Evolutionary conservation across 208 protist species (phyloP), one percentile per base, ranked within the genome.

Genomic region (Wallacemonas collosoma): DNA sequence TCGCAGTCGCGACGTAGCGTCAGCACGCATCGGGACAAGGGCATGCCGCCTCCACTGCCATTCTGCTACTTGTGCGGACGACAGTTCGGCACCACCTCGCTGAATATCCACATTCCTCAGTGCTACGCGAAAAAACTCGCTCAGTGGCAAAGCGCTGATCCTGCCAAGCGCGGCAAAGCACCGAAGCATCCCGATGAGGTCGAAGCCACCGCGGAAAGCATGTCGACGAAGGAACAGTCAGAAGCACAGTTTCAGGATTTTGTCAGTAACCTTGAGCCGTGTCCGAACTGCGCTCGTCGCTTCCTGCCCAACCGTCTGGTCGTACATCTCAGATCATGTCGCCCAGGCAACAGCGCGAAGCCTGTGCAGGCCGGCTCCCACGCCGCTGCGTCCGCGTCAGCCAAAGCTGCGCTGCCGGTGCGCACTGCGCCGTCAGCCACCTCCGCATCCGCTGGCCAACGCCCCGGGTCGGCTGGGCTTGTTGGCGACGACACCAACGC

Each of bases 281-380:
- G 95, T 76, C 91, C 91, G 2, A 93, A 98, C 80, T 98, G 95
- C 74, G 82, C 78, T 26, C 66, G 95, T 15, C 90, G 80, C 60
- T 98, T 98, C 62, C 73, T 97, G 51, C 79, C 95, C 9, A 93
- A 98, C 47, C 87, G 94, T 26, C 84, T 98, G 39, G 77, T 87
- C 0, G 89, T 98, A 17, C 95, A 98, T 58, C 76, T 97, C 41
- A 81, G 85, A 26, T 96, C 91, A 4, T 98, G 93, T 68, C 93
- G 91, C n/a, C 85, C 87, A 6, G 92, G 89, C 14, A 87, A 82
- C 54, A 53, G 82, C 14, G 72, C 87, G 12, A 89, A 82, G 67
- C 67, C 81, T 15, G 57, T 77, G 2, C 69, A 74, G 2, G 57
- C 71, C 12, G 61, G 26, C 26, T 0, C 26, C 26, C 26, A 26